Base-by-base conservation (phyloP, 805 yeast genomes). In the Naumovozyma baii region DNA sequence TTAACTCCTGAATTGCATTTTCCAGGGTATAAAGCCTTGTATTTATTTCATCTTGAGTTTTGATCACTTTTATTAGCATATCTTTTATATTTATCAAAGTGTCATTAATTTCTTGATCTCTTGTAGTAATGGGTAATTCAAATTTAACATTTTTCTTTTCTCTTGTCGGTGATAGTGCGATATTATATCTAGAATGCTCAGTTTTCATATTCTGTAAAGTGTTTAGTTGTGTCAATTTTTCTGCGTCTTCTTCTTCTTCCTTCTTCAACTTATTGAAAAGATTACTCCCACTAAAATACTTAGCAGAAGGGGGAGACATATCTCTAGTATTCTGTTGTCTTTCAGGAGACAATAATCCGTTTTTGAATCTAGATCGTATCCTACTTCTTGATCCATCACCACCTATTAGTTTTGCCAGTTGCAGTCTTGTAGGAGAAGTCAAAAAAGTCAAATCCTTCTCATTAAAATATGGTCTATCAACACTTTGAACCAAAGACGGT, bases 131-230 rank as follows among this genome's bases (percentile, higher is more conserved):
- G 5, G 56, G 53, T 18, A 50, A n/a, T 32, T 49, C 45, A 37
- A 64, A 64, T 8, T 55, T 57, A 4, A 63, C 68, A 3, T 44
- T 50, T 37, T 59, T 58, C 39, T 46, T 49, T 10, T 14, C 14
- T 29, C 14, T 10, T 8, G 29, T 19, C 3, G 18, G 17, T 3
- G 4, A 22, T 13, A 30, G 34, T 18, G 31, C 35, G 19, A 42
- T 51, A 42, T 47, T 50, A 32, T 48, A 47, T 12, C 56, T 46
- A 18, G 45, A 48, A 14, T 31, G 40, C 8, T 32, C 36, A 28
- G 39, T 50, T 10, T 31, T 12, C 26, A 20, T 17, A 19, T 31
- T 19, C 14, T 25, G 16, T 29, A 31, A 14, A 28, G 44, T 19
- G 25, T 42, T 20, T 28, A 18, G n/a, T 16, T 44, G 41, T n/a